Conservation (phyloP, 352 stramenopile species). For the Phytophthora pini region DNA sequence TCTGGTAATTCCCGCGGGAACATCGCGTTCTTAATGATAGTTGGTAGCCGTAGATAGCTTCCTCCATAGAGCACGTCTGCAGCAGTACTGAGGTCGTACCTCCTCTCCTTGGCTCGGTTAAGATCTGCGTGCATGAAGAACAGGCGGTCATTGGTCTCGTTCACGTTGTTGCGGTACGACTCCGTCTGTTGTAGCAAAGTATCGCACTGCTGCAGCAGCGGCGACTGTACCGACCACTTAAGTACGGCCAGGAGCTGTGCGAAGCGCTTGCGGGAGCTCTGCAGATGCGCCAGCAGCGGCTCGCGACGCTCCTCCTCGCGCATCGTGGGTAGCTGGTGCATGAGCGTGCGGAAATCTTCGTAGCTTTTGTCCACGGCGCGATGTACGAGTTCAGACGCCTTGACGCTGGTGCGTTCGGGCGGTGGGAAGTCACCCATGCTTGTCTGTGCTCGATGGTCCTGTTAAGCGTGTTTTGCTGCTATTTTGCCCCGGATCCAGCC, state of each 20-base stretch:
- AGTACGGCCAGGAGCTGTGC: constrained; percentile 79
- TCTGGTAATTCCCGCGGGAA: constrained; percentile 69
- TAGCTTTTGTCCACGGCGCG: constrained; percentile 86
- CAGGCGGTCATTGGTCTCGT: constrained; percentile 85
- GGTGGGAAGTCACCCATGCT: constrained; percentile 79
- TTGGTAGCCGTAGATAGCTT: constrained; percentile 78
- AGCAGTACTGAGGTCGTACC: constrained; percentile 83
- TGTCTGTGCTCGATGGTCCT: not conserved
- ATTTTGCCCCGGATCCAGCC: constrained; percentile 27
- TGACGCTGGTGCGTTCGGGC: constrained; percentile 61
- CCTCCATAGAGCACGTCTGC: constrained; percentile 84
- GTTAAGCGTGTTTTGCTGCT: constrained; percentile 9
- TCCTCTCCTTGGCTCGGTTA: constrained; percentile 79
- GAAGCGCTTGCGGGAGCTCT: constrained; percentile 72
- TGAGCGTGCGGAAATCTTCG: constrained; percentile 77
- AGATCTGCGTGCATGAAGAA: constrained; percentile 89
- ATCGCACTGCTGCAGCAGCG: constrained; percentile 78
- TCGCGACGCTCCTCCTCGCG: constrained; percentile 79
- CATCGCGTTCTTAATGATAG: constrained; percentile 77
- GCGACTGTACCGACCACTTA: constrained; percentile 88
- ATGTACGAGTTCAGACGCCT: constrained; percentile 79
- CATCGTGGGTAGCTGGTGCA: constrained; percentile 73
- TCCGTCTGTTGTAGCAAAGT: constrained; percentile 64
- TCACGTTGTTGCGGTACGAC: constrained; percentile 74
- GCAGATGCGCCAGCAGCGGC: constrained; percentile 67